These are phyloP conservation scores for Stylosanthes scabra DNA, from an alignment of 331 rosid species.

Conservation along the genomic window DNA sequence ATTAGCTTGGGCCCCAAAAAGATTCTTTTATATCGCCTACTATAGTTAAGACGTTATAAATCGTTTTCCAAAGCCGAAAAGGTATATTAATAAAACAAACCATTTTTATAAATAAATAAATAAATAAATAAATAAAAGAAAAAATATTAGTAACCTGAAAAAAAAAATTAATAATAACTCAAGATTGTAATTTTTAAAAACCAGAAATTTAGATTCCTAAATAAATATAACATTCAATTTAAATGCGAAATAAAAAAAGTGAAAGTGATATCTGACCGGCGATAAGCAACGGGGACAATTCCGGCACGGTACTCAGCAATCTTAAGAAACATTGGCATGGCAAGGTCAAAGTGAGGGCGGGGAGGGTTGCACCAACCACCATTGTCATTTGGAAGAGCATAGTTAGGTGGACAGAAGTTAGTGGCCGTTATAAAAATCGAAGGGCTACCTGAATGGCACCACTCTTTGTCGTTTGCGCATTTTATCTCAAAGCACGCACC, in stretches of 20 bases:
- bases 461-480: constrained; percentile 64
- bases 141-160: no score
- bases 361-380: constrained; percentile 86
- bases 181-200: no score
- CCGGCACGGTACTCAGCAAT: constrained; percentile 78
- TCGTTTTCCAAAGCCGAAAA: neutral
- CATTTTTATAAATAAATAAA: no score
- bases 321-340: constrained; percentile 78
- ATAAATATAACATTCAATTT: no score
- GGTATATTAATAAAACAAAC: neutral
- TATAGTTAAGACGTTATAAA: neutral
- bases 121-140: no score
- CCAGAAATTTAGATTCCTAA: no score
- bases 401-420: constrained; percentile 72
- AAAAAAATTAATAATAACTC: no score
- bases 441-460: constrained; percentile 76
- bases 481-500: constrained; percentile 73
- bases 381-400: constrained; percentile 64
- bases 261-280: constrained; percentile 49
- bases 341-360: constrained; percentile 72
- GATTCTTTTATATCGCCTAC: no score
- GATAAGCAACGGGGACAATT: constrained; percentile 71
- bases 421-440: constrained; percentile 67
- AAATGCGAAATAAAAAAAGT: no score
- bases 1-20: no score